A percentile compares a stretch with the other conserved stretches of the same genome.
These are phyloP conservation scores for Cochlearia excelsa DNA, from an alignment of 345 rosid genomes.

Conservation along the genomic window DNA sequence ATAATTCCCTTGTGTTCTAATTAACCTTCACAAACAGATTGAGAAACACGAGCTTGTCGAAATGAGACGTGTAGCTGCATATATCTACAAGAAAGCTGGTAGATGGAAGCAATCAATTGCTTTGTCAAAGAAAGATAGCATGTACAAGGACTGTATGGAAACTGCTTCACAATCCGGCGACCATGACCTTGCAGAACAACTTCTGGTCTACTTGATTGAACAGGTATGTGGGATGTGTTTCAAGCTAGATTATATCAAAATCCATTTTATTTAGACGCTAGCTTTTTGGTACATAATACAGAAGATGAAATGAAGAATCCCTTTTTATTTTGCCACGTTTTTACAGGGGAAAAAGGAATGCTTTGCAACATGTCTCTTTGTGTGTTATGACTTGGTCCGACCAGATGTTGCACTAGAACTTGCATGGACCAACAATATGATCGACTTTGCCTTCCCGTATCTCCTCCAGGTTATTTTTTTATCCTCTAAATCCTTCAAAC, in stretches of 20 bases:
- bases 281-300: background rate
- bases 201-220: constrained; percentile 92
- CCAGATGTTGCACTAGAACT: constrained; percentile 83
- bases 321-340: background rate
- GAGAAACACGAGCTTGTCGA: constrained; percentile 99
- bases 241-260: background rate
- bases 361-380: constrained; percentile 92
- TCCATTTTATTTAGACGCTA: background rate
- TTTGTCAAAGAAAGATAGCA: constrained; percentile 90
- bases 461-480: constrained; percentile 56
- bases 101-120: constrained; percentile 99
- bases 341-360: constrained; percentile 88
- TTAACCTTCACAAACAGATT: constrained; percentile 47
- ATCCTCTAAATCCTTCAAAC: background rate
- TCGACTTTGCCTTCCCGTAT: constrained; percentile 93
- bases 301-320: constrained; percentile 1
- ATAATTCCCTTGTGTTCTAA: constrained; percentile 4
- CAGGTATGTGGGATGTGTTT: constrained; percentile 52
- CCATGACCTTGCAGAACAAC: constrained; percentile 96
- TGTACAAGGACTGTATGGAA: constrained; percentile 98
- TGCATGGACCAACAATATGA: constrained; percentile 88
- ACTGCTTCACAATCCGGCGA: constrained; percentile 99
- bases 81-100: constrained; percentile 97
- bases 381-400: constrained; percentile 84
- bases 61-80: constrained; percentile 99